Conservation (phyloP, 441 rosid genomes). For the Pelargonium cotyledonis region DNA sequence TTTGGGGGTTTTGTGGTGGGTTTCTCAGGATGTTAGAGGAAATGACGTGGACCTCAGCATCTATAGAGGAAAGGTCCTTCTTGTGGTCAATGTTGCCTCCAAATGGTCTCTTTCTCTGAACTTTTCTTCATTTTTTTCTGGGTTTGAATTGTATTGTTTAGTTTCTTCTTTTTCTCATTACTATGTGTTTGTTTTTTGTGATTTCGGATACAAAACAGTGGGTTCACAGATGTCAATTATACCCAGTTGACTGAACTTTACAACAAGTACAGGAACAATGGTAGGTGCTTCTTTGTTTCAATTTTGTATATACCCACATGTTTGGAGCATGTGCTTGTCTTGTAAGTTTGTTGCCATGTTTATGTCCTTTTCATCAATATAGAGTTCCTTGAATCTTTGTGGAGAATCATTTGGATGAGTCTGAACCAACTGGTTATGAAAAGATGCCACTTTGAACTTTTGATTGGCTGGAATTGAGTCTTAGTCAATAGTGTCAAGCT, state of each 20-base stretch:
- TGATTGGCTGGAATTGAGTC: too few species aligned
- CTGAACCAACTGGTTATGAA: too few species aligned
- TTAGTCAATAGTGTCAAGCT: too few species aligned
- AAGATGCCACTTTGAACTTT: too few species aligned
- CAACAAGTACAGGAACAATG: conserved; percentile 60
- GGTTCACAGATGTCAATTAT: conserved; percentile 67
- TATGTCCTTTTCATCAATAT: too few species aligned
- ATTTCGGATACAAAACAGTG: conserved; percentile 38
- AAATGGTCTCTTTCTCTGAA: conserved; percentile 56
- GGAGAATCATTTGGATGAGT: too few species aligned
- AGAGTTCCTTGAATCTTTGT: too few species aligned
- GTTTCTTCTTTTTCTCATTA: neutral
- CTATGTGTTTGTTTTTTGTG: neutral
- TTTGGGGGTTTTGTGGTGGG: neutral
- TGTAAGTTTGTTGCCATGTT: too few species aligned
- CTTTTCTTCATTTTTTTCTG: neutral
- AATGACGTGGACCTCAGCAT: conserved; percentile 57
- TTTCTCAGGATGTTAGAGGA: conserved; percentile 52
- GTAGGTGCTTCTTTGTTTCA: conserved; percentile 23
- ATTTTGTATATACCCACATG: too few species aligned
- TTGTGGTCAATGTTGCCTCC: conserved; percentile 87
- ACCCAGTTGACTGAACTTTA: conserved; percentile 81
- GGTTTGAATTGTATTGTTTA: neutral
- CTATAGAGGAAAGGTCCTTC: conserved; percentile 74
- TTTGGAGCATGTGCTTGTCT: too few species aligned